These are phyloP conservation scores for Myriosclerotinia curreyana DNA, from an alignment of 2,329 filamentous ascomycete genomes.

Conservation along the genomic window DNA sequence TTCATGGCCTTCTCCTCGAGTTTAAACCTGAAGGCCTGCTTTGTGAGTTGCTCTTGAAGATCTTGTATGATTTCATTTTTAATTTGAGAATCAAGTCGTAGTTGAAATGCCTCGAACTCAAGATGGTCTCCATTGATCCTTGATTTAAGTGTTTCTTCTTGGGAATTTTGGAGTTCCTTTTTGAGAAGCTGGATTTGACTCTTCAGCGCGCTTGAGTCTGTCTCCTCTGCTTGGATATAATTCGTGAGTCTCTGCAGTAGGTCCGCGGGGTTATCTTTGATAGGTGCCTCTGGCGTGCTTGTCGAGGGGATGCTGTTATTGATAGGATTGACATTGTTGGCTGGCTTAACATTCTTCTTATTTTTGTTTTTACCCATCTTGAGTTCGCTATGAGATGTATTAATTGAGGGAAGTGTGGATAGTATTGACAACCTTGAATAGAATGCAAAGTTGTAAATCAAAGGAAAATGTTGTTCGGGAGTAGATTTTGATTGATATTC, in stretches of 20 bases:
- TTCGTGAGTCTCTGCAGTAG: not conserved
- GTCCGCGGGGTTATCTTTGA: not conserved
- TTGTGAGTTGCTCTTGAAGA: not conserved
- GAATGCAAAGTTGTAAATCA: too few species aligned
- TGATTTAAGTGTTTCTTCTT: not conserved
- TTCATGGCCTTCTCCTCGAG: too few species aligned
- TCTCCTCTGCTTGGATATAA: not conserved
- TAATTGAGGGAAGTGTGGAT: too few species aligned
- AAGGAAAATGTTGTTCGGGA: too few species aligned
- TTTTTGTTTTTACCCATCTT: not conserved
- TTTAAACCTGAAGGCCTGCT: too few species aligned
- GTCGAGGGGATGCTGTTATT: not conserved
- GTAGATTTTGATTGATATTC: too few species aligned
- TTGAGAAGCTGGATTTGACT: not conserved
- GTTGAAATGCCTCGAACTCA: not conserved
- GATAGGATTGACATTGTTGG: not conserved
- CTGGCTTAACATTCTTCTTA: not conserved
- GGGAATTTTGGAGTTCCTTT: not conserved
- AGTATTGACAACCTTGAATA: too few species aligned
- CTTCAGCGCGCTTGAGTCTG: not conserved
- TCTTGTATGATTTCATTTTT: too few species aligned
- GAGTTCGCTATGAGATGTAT: too few species aligned
- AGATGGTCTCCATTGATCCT: not conserved
- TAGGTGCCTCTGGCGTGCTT: not conserved
- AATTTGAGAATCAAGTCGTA: not conserved